Base-by-base conservation (phyloP, 164 flowering plant species). In the Echeveria elegans region DNA sequence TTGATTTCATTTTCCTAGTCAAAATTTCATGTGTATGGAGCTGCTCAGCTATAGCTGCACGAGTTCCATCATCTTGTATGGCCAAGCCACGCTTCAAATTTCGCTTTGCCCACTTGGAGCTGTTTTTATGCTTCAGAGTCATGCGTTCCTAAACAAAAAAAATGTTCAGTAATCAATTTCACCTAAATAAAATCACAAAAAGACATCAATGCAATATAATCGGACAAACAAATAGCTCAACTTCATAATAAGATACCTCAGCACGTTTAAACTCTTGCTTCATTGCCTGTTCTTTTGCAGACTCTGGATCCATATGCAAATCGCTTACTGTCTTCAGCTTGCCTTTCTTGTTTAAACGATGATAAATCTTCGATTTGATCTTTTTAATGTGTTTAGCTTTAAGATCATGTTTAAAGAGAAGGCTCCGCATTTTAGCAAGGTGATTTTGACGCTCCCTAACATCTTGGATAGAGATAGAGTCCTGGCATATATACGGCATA, bases 391-490 rank as follows among this genome's bases (percentile, higher is more conserved):
- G 94, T 71, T 90, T 93, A 45, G 84, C 77, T 76, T 93, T 90
- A 80, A 85, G 40, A 70, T 93, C 98, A 76, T 90, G 94, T n/a
- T 83, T 86, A 58, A 90, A 93, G 61, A 93, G 86, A 66, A 93
- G 85, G 72, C 85, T 83, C 30, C 98, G 89, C 94, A 88, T 87
- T 75, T 88, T 87, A 4, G 97, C 97, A n/a, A 84, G 82, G 47
- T 76, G 85, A 75, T 85, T 73, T 37, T 83, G 83, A 6, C 84
- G 84, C 34, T 89, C 86, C 70, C 70, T 83, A 37, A 80, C 88
- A 65, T 88, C 94, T 79, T 88, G 87, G 64, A 80, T 68, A 64
- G 97, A 82, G 65, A 86, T 68, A 64, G 97, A 82, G 65, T 85
- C 66, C 93, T 89, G 81, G 11, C 58, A 52, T 52, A 1, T 9